phyloP scores from a whole-genome alignment of 148 eudicot species.

The Rhododendron mucronatum region DNA sequence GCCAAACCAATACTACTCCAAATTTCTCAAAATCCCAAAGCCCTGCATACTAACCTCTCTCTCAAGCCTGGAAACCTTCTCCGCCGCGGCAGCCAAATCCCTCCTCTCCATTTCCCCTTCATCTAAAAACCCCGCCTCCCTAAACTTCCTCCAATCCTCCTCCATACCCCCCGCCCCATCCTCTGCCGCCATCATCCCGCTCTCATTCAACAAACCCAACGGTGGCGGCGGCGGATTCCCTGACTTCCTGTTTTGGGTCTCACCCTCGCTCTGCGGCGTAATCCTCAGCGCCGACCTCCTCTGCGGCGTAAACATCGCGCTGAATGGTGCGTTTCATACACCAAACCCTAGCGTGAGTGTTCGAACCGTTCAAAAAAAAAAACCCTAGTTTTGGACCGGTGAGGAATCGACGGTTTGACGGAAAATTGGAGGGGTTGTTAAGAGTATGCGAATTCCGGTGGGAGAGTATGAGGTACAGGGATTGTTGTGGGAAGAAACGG shows the following conservation, averaged over 20 bases:
- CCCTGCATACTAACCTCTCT: constrained; percentile 43
- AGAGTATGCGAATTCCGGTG: not conserved
- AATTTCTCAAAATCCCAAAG: not conserved
- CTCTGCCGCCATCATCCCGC: constrained; percentile 7
- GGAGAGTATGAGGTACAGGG: too few relatives aligned
- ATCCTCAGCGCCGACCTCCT: constrained; percentile 22
- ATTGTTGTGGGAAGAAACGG: too few relatives aligned
- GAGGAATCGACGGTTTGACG: too few relatives aligned
- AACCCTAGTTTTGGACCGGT: too few relatives aligned
- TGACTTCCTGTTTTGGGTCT: constrained; percentile 7
- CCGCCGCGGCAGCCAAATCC: constrained; percentile 46
- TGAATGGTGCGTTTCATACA: not conserved
- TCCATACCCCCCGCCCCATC: constrained; percentile 32
- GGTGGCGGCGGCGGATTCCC: constrained; percentile 63
- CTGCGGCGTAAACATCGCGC: constrained; percentile 58
- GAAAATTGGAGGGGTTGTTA: not conserved
- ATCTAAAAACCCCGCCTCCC: constrained; percentile 73
- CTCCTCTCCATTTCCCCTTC: constrained; percentile 48
- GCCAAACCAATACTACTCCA: not conserved
- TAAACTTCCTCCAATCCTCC: constrained; percentile 82
- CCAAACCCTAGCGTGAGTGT: too few relatives aligned
- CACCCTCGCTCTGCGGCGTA: constrained; percentile 24
- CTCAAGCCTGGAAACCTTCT: constrained; percentile 46
- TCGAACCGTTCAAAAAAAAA: too few relatives aligned
- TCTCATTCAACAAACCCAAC: constrained; percentile 31